These are phyloP conservation scores for Pythium monospermum DNA, from an alignment of 352 stramenopile genomes.

Conservation along the genomic window DNA sequence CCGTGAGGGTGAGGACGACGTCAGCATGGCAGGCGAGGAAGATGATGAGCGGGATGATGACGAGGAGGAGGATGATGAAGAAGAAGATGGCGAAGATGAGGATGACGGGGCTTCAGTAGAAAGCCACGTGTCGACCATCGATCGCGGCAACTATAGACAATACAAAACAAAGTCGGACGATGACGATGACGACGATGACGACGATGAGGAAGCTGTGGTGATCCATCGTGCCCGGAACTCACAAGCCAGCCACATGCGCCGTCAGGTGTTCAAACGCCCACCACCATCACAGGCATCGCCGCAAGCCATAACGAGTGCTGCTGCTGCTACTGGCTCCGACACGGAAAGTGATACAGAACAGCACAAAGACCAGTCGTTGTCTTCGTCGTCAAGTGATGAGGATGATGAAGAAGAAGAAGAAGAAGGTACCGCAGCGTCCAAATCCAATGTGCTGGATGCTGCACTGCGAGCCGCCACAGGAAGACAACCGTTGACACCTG, in stretches of 20 bases:
- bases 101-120: neutral
- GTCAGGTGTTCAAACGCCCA: too few relatives aligned
- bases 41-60: conserved; percentile 3
- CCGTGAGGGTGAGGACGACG: neutral
- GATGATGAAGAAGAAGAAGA: conserved; percentile 22
- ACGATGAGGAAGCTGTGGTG: neutral
- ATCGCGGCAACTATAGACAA: conserved; percentile 34
- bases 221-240: too few relatives aligned
- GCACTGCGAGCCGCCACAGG: conserved; percentile 30
- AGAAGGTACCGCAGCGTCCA: neutral
- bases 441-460: conserved; percentile 46
- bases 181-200: conserved; percentile 8
- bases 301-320: too few relatives aligned
- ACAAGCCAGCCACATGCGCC: too few relatives aligned
- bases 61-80: conserved; percentile 18
- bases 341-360: conserved; percentile 18
- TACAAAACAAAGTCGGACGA: conserved; percentile 9
- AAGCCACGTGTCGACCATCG: conserved; percentile 36
- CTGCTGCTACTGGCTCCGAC: too few relatives aligned
- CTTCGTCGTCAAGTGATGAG: conserved; percentile 27
- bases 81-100: conserved; percentile 15
- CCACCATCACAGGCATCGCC: too few relatives aligned
- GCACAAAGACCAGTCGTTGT: too few relatives aligned
- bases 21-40: conserved; percentile 8
- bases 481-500: neutral